Conservation (phyloP, 176 grass and related monocot genomes). For the Triticum timopheevii region DNA sequence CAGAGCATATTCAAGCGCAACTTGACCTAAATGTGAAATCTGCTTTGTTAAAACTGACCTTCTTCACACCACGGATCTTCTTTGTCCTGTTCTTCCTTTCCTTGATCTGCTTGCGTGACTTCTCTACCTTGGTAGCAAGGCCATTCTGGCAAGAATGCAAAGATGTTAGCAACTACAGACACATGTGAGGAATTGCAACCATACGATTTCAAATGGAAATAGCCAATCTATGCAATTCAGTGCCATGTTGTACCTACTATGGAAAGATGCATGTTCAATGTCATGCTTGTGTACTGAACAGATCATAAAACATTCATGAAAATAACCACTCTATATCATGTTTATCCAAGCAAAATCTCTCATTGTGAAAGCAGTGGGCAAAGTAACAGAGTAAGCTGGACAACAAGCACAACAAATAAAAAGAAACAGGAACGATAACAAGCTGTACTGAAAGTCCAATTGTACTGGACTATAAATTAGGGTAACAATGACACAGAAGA, state of each 20-base stretch:
- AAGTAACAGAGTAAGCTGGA: background rate
- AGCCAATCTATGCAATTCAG: background rate
- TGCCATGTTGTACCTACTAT: background rate
- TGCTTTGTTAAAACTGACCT: conserved; percentile 28
- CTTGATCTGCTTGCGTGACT: conserved; percentile 96
- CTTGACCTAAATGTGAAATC: background rate
- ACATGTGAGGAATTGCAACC: background rate
- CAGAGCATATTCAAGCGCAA: background rate
- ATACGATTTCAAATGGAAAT: background rate
- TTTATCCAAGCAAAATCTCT: no score
- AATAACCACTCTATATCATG: background rate
- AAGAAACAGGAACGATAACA: background rate
- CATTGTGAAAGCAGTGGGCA: background rate
- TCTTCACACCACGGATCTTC: conserved; percentile 92
- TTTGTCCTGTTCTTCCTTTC: conserved; percentile 87
- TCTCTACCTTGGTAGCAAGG: conserved; percentile 92
- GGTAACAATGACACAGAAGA: no score
- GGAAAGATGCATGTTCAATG: background rate
- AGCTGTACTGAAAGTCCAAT: background rate
- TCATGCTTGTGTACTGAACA: no score
- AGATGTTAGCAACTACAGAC: background rate
- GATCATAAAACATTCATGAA: no score
- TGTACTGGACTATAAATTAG: background rate
- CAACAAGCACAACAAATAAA: no score
- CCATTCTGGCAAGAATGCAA: conserved; percentile 57